Base-by-base conservation (phyloP, 352 stramenopile species). In the Phytophthora brassicae region DNA sequence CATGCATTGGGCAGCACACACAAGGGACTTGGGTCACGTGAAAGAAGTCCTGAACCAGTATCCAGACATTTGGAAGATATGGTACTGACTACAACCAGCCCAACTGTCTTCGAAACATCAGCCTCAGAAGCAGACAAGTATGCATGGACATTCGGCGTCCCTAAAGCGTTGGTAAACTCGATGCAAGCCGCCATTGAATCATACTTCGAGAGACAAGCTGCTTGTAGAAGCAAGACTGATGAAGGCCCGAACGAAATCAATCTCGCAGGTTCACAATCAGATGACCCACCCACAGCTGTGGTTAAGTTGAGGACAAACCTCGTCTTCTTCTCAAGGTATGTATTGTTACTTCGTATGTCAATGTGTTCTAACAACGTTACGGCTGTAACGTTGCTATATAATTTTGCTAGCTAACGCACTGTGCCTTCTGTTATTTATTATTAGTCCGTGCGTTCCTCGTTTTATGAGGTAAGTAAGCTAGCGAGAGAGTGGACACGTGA, bases 11-110 rank as follows among this genome's bases (percentile, higher is more conserved):
- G 50, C 38, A n/a, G 9, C 36, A 20, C n/a, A 57, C 24, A 42
- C 23, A 16, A 36, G 50, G 12, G 14, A 42, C 22, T 28, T 58
- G 13, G 39, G 23, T 4, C 51, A 39, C 35, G 51, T 59, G 5
- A 36, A 50, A 35, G 12, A 43, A 17, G 51, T 59, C 1, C 51
- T 50, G 17, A 28, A 43, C 2, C 38, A 49, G 14, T 50, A 58
- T 22, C 39, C 51, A 13, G 39, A 50, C 17, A 41, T 58, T 17
- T 58, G 38, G 38, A 58, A n/a, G 24, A 58, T 23, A 58, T 58
- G 17, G 19, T 49, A 7, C 16, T 35, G 29, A 33, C n/a, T 22
- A 14, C 24, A 2, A 39, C 38, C n/a, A 33, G 3, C 14, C 38
- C 51, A 3, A 58, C 24, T 6, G 51, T 49, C 1, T 49, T 58